A percentile compares a stretch with the other conserved stretches of the same genome.
These are phyloP conservation scores for Thozetella sp. DNA, from an alignment of 495 filamentous ascomycete genomes.

Conservation along the genomic window DNA sequence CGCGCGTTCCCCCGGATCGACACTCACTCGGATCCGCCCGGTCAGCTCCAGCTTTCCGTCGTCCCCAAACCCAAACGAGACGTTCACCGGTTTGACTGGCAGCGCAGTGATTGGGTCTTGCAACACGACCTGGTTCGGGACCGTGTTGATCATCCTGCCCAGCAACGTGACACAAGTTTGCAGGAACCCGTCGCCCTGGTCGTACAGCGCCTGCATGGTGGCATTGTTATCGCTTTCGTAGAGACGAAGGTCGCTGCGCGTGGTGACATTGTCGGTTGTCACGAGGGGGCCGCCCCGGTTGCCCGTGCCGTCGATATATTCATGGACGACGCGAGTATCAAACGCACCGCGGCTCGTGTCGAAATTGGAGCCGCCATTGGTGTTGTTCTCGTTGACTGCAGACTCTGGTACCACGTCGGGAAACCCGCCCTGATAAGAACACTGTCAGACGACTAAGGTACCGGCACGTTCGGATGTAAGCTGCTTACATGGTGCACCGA, in stretches of 20 bases:
- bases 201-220: conserved; percentile 29
- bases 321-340: conserved; percentile 39
- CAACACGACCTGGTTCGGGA: conserved; percentile 39
- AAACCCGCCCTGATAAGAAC: conserved; percentile 24
- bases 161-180: conserved; percentile 39
- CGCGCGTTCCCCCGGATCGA: conserved; percentile 5
- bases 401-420: conserved; percentile 18
- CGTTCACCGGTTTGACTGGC: conserved; percentile 45
- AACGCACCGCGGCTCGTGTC: conserved; percentile 37
- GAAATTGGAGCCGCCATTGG: conserved; percentile 33
- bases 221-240: conserved; percentile 33
- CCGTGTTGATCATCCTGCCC: conserved; percentile 49
- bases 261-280: conserved; percentile 32
- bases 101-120: conserved; percentile 42
- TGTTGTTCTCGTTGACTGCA: conserved; percentile 23
- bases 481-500: conserved; percentile 40
- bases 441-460: conserved; percentile 5
- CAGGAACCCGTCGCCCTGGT: conserved; percentile 34
- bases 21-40: conserved; percentile 22
- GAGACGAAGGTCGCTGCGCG: conserved; percentile 43
- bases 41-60: conserved; percentile 16
- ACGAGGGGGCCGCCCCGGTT: conserved; percentile 39
- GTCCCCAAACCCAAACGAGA: conserved; percentile 19
- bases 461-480: background rate
- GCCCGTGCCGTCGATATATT: conserved; percentile 42